Percentiles rank a stretch among this genome's conserved stretches.
phyloP scores from a whole-genome alignment of 2,329 filamentous ascomycete genomes.

The Talaromyces sp. region DNA sequence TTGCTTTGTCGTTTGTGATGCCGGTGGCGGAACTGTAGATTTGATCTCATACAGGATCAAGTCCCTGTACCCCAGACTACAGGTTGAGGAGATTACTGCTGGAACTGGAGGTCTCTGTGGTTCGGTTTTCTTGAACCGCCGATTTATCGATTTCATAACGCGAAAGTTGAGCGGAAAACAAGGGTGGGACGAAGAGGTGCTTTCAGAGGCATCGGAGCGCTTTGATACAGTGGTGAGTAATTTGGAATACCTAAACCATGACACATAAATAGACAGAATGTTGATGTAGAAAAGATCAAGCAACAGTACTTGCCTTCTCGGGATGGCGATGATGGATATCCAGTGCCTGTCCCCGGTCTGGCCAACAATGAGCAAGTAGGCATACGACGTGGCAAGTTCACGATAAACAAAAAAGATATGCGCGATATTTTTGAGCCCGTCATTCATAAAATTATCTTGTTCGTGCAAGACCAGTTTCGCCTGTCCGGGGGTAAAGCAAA shows the following conservation, averaged over 20 bases:
- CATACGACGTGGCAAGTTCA: background rate
- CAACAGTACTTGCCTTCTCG: background rate
- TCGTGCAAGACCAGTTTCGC: background rate
- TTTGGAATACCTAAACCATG: background rate
- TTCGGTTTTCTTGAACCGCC: slow-evolving; percentile 92
- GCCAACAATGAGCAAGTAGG: background rate
- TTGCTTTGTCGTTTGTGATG: slow-evolving; percentile 94
- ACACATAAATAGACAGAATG: background rate
- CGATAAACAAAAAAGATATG: background rate
- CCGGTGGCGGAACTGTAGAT: slow-evolving; percentile 96
- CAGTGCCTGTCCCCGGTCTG: background rate
- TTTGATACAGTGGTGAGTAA: background rate
- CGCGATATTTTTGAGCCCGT: background rate
- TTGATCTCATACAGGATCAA: slow-evolving; percentile 98
- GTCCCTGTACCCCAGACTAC: slow-evolving; percentile 89
- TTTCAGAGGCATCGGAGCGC: background rate
- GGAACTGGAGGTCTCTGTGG: slow-evolving; percentile 97
- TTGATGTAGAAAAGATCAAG: background rate
- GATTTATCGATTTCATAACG: slow-evolving; percentile 83
- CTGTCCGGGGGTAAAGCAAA: background rate
- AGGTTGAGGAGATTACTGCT: slow-evolving; percentile 93
- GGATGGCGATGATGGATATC: background rate
- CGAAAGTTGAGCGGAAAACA: background rate
- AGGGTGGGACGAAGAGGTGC: background rate
- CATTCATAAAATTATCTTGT: background rate